Percentiles rank a stretch among this genome's conserved stretches.
These are phyloP conservation scores for Fusarium newnesense DNA, from an alignment of 2,329 filamentous ascomycete species.

Conservation along the genomic window DNA sequence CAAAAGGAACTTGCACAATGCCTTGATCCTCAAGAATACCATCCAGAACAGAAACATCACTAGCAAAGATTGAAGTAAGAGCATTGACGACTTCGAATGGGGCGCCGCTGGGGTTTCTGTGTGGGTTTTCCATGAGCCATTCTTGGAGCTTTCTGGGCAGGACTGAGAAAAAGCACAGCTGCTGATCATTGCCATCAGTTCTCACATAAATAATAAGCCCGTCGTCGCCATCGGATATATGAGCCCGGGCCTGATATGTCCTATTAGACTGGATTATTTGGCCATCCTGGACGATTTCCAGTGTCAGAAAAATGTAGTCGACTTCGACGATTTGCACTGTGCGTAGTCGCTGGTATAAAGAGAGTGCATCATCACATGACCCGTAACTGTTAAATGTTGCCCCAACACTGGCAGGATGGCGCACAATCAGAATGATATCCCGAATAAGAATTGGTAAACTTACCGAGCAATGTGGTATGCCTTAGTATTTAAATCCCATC, in stretches of 20 bases:
- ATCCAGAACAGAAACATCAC: slow-evolving; percentile 1
- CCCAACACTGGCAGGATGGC: neutral
- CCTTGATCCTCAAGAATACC: slow-evolving; percentile 24
- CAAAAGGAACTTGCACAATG: slow-evolving; percentile 15
- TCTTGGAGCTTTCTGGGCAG: slow-evolving; percentile 11
- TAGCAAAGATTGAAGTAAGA: slow-evolving; percentile 14
- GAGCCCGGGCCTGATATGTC: neutral
- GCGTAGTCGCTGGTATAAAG: slow-evolving; percentile 12
- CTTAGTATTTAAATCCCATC: slow-evolving; percentile 12
- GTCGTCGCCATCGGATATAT: neutral
- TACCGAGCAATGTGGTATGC: slow-evolving; percentile 29
- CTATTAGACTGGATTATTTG: neutral
- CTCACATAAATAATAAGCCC: slow-evolving; percentile 14
- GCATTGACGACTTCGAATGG: neutral
- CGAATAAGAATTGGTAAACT: neutral
- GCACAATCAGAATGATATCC: neutral
- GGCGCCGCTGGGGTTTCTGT: neutral
- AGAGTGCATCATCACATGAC: neutral
- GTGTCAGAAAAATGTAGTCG: neutral
- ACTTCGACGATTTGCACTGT: slow-evolving; percentile 5
- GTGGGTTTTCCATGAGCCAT: slow-evolving; percentile 17
- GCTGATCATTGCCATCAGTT: neutral
- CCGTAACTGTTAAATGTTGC: slow-evolving; percentile 17
- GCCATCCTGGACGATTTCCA: slow-evolving; percentile 8
- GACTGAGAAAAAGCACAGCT: slow-evolving; percentile 9